These are phyloP conservation scores for Gomphus bonarii DNA, from an alignment of 1,284 basidiomycete genomes.

Conservation along the genomic window DNA sequence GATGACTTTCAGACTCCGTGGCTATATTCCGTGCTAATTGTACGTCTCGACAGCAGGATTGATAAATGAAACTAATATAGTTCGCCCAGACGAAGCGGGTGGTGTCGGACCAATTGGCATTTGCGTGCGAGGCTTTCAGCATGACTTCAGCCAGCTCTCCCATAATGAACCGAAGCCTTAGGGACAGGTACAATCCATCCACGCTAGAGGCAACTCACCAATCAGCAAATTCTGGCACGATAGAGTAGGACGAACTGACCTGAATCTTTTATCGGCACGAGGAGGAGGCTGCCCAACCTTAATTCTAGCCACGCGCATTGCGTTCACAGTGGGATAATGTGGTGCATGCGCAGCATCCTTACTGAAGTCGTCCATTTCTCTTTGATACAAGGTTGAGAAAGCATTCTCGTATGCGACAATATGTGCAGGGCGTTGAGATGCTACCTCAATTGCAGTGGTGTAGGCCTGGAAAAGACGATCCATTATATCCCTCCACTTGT, in stretches of 20 bases:
- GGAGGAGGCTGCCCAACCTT: slow-evolving; percentile 45
- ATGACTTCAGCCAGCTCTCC: slow-evolving; percentile 26
- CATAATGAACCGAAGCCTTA: slow-evolving; percentile 34
- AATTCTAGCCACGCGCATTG: slow-evolving; percentile 35
- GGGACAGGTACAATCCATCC: slow-evolving; percentile 39
- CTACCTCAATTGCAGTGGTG: slow-evolving; percentile 24
- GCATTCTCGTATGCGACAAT: slow-evolving; percentile 42
- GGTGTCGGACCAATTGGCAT: slow-evolving; percentile 6
- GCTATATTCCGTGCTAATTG: slow-evolving; percentile 29
- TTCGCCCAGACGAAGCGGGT: slow-evolving; percentile 25
- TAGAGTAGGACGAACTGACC: background rate
- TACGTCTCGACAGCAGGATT: slow-evolving; percentile 32
- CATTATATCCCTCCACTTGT: slow-evolving; percentile 28
- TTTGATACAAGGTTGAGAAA: slow-evolving; percentile 34
- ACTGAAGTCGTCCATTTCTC: slow-evolving; percentile 31
- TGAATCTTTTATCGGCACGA: slow-evolving; percentile 41
- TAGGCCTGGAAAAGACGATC: slow-evolving; percentile 27
- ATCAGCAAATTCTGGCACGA: background rate
- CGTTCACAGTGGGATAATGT: slow-evolving; percentile 30
- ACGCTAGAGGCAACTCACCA: slow-evolving; percentile 19
- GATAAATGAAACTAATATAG: slow-evolving; percentile 31
- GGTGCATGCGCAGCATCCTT: slow-evolving; percentile 27
- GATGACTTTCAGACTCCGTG: slow-evolving; percentile 25
- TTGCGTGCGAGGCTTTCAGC: slow-evolving; percentile 16
- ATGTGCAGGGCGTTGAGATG: slow-evolving; percentile 37